Conservation (phyloP, 345 rosid genomes). For the Citrus medica region DNA sequence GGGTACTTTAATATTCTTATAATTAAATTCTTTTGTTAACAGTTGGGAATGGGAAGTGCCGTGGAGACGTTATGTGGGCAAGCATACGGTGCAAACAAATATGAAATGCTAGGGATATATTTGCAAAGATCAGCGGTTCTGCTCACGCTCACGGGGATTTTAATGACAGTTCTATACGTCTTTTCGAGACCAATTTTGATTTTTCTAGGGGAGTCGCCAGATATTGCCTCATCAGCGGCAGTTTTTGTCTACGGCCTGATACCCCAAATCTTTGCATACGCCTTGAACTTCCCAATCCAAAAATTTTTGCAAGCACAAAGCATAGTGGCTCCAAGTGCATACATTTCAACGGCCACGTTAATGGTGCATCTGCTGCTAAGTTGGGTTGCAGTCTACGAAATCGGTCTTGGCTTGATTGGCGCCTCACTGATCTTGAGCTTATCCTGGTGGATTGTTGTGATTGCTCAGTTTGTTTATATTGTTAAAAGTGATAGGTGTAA, state of each 20-base stretch:
- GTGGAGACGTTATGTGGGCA: constrained; percentile 77
- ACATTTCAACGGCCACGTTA: constrained; percentile 42
- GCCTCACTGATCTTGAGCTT: constrained; percentile 50
- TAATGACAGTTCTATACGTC: constrained; percentile 40
- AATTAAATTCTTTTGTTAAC: background rate
- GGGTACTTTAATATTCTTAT: background rate
- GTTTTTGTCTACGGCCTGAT: constrained; percentile 53
- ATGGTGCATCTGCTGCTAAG: constrained; percentile 35
- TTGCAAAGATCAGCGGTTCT: background rate
- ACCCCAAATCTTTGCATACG: constrained; percentile 62
- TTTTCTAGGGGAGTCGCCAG: constrained; percentile 47
- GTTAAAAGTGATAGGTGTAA: constrained; percentile 39
- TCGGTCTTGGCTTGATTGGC: constrained; percentile 45
- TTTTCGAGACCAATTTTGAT: constrained; percentile 44
- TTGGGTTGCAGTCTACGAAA: constrained; percentile 40
- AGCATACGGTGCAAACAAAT: constrained; percentile 54
- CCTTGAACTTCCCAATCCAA: constrained; percentile 59
- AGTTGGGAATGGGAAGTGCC: constrained; percentile 69
- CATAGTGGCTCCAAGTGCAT: constrained; percentile 59
- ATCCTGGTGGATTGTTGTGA: constrained; percentile 58
- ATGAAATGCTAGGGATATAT: constrained; percentile 5
- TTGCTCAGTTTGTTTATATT: constrained; percentile 49
- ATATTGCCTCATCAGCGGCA: constrained; percentile 54
- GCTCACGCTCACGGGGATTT: constrained; percentile 40
- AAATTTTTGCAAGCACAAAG: constrained; percentile 56